phyloP scores from a whole-genome alignment of 768 basidiomycete species.

The Gloeostereum incarnatum region DNA sequence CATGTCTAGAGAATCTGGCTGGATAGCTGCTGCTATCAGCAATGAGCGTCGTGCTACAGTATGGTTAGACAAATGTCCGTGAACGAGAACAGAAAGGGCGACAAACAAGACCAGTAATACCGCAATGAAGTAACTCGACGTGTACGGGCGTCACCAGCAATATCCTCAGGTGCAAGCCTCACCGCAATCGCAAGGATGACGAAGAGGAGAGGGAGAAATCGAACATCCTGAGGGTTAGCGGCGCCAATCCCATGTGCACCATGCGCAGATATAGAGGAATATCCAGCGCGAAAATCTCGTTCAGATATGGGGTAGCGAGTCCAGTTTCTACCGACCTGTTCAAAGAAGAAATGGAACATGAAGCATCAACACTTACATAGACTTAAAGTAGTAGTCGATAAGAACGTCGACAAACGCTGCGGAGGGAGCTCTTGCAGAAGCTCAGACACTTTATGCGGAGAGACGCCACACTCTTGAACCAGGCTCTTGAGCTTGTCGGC shows the following conservation, averaged over 20 bases:
- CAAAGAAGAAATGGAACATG: constrained; percentile 8
- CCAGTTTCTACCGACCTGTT: constrained; percentile 58
- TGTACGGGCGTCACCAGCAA: constrained; percentile 71
- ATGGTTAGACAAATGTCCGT: constrained; percentile 2
- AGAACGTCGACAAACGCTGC: constrained; percentile 66
- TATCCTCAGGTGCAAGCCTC: constrained; percentile 75
- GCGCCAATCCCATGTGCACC: constrained; percentile 49
- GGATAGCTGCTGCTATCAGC: constrained; percentile 87
- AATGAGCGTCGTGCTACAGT: constrained; percentile 72
- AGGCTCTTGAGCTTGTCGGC: constrained; percentile 80
- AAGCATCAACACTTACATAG: constrained; percentile 51
- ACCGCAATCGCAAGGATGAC: constrained; percentile 86
- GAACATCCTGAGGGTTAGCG: constrained; percentile 66
- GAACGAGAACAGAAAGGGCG: neutral
- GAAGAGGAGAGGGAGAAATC: constrained; percentile 87
- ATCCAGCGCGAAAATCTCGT: constrained; percentile 67
- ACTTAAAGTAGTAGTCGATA: constrained; percentile 72
- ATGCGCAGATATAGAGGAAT: constrained; percentile 52
- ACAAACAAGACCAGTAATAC: constrained; percentile 94
- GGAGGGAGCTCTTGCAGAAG: constrained; percentile 85
- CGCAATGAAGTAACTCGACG: constrained; percentile 75
- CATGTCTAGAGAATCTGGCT: constrained; percentile 86
- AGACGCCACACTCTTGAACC: constrained; percentile 88
- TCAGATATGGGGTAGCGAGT: constrained; percentile 90
- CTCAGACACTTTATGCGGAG: constrained; percentile 85